Conservation (phyloP, 129 eudicot species). For the Oenanthe sinensis region DNA sequence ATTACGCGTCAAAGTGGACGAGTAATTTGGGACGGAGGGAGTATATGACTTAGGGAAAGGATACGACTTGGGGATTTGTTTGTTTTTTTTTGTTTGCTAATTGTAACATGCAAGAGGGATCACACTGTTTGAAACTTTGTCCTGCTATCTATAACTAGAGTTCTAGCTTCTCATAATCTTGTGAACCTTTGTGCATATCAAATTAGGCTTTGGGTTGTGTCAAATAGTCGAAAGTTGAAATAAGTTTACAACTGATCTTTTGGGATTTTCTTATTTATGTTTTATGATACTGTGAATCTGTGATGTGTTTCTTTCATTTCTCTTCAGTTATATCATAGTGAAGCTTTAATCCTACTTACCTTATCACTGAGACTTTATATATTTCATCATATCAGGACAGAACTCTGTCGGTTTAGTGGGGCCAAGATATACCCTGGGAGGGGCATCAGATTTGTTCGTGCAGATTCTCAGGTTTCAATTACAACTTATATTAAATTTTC, state of each 20-base stretch:
- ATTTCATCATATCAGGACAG: slow-evolving; percentile 17
- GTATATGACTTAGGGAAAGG: no score
- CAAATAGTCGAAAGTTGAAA: not conserved
- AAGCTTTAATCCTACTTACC: not conserved
- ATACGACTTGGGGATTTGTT: no score
- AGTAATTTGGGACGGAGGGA: no score
- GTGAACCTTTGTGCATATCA: not conserved
- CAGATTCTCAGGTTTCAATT: slow-evolving; percentile 25
- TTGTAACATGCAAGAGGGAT: not conserved
- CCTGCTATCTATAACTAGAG: not conserved
- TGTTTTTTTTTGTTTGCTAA: not conserved
- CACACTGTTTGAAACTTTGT: not conserved
- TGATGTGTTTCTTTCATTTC: not conserved
- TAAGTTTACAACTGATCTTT: not conserved
- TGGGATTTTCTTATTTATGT: not conserved
- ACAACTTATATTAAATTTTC: not conserved
- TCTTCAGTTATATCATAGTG: not conserved
- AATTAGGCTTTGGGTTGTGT: not conserved
- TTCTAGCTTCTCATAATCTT: not conserved
- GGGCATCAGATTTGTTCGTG: slow-evolving; percentile 32
- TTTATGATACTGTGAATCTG: not conserved
- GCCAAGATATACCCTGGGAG: slow-evolving; percentile 34
- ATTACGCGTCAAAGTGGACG: no score
- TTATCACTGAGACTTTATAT: not conserved
- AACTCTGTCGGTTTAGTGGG: slow-evolving; percentile 31